Evolutionary conservation across 768 basidiomycete species (phyloP).

Genomic region (Pholiota microspora): DNA sequence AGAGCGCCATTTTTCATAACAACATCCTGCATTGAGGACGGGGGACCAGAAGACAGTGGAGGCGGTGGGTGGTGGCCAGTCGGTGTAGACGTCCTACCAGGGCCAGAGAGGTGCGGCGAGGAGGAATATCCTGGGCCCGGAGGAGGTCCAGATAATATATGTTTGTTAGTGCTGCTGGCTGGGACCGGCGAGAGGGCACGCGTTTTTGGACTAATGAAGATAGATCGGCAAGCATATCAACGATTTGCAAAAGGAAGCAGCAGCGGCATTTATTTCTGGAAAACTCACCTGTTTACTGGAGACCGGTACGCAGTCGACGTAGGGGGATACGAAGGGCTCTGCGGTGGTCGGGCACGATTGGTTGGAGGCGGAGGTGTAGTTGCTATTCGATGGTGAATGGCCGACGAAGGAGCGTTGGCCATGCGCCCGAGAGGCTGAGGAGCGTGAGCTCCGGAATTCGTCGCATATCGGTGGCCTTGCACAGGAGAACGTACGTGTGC

Average conservation of each 20-base stretch:
- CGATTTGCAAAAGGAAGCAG: slow-evolving; percentile 1
- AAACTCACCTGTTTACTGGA: slow-evolving; percentile 21
- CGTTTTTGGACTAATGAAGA: slow-evolving; percentile 27
- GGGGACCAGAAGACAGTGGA: slow-evolving; percentile 8
- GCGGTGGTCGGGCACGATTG: slow-evolving; percentile 24
- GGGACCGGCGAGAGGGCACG: slow-evolving; percentile 30
- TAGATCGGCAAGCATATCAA: slow-evolving; percentile 3
- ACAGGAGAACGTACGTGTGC: slow-evolving; percentile 37
- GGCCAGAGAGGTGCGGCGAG: slow-evolving; percentile 22
- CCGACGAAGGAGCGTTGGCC: slow-evolving; percentile 26
- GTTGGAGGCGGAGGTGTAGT: slow-evolving; percentile 24
- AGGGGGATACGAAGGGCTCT: slow-evolving; percentile 22
- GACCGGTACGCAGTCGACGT: slow-evolving; percentile 19
- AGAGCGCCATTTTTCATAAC: slow-evolving; percentile 14
- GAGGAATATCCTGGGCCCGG: slow-evolving; percentile 21
- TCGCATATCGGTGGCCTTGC: slow-evolving; percentile 35
- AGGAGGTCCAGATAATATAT: slow-evolving; percentile 16
- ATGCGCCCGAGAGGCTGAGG: slow-evolving; percentile 22
- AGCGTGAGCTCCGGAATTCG: slow-evolving; percentile 17
- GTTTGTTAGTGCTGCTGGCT: slow-evolving; percentile 15
- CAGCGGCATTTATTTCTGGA: neutral
- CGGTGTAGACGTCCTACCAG: slow-evolving; percentile 22
- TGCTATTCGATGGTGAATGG: slow-evolving; percentile 18
- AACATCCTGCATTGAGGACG: neutral
- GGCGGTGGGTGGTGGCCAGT: slow-evolving; percentile 19